Base-by-base conservation (phyloP, 2,329 filamentous ascomycete species). In the Rhynchosporium graminicola region DNA sequence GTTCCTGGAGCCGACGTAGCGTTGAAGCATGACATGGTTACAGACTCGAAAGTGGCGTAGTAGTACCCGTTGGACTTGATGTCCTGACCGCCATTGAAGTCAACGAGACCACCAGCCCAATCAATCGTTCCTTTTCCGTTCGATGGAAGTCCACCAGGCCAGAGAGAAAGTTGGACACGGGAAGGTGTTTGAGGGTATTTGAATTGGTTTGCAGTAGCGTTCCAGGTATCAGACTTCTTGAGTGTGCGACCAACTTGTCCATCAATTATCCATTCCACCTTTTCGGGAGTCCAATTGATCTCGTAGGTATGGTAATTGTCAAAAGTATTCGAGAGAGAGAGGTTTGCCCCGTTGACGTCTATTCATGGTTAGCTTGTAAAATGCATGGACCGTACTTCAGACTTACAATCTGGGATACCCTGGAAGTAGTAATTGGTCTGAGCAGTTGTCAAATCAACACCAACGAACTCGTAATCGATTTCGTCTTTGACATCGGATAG, bases 381-480 rank as follows among this genome's bases (percentile, higher is more conserved):
- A 65, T 7, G 33, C 20, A 15, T 50, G 4, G 26, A 66, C 60
- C 68, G 63, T 69, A 67, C 33, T 10, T 6, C 5, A 36, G 33
- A 72, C 91, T 81, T 81, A 96, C 92, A 98, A 76, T 94, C 83
- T 45, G 91, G 88, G 67, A 97, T 88, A 73, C 95, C 95, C 79
- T 97, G 93, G 79, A 89, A 97, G 79, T 97, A 99, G 81, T 87
- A 99, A 80, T 99, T 99, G 74, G 92, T 95, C 80, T 99, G 93
- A 20, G 89, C 91, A 66, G 83, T 84, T 52, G 80, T 74, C 65
- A 96, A 80, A 73, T 97, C 91, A 50, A 84, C 84, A 68, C 95
- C 95, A 60, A 99, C 84, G 75, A 90, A 98, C 76, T 99, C 95
- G 75, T 92, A 98, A 79, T 99, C 95, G 72, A 99, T 97, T 78